Conservation (phyloP, 106 monocot genomes). For the Dioscorea dumetorum region DNA sequence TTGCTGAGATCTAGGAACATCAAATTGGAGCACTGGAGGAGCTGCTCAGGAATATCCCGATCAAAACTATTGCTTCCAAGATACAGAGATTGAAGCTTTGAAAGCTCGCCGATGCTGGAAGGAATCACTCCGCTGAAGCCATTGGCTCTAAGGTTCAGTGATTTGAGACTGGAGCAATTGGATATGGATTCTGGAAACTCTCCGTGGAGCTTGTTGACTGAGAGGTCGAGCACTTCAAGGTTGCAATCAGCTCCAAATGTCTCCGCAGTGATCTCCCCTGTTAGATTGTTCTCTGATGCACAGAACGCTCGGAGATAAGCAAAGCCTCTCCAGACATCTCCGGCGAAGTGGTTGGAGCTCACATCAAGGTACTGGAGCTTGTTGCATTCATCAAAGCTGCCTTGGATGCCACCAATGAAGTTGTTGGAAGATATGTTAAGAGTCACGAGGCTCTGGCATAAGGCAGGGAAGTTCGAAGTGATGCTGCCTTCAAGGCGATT, state of each 20-base stretch:
- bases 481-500: constrained; percentile 54
- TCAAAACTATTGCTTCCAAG: constrained; percentile 67
- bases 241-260: constrained; percentile 36
- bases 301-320: constrained; percentile 33
- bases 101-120: constrained; percentile 40
- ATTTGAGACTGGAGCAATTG: constrained; percentile 39
- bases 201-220: constrained; percentile 45
- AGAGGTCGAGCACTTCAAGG: constrained; percentile 47
- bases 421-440: constrained; percentile 71
- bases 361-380: constrained; percentile 49
- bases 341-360: constrained; percentile 53
- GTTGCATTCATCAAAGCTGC: constrained; percentile 36
- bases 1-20: constrained; percentile 66
- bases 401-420: constrained; percentile 41
- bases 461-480: constrained; percentile 28
- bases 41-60: constrained; percentile 34
- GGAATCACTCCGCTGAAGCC: constrained; percentile 49
- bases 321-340: constrained; percentile 46
- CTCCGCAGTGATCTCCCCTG: constrained; percentile 19
- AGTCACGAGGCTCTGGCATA: constrained; percentile 40
- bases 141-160: constrained; percentile 52
- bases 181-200: constrained; percentile 42
- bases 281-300: constrained; percentile 53
- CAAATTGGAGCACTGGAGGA: constrained; percentile 47
- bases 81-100: constrained; percentile 31